These are phyloP conservation scores for Pichia sp. DNA, from an alignment of 1,139 yeast genomes.

Conservation along the genomic window DNA sequence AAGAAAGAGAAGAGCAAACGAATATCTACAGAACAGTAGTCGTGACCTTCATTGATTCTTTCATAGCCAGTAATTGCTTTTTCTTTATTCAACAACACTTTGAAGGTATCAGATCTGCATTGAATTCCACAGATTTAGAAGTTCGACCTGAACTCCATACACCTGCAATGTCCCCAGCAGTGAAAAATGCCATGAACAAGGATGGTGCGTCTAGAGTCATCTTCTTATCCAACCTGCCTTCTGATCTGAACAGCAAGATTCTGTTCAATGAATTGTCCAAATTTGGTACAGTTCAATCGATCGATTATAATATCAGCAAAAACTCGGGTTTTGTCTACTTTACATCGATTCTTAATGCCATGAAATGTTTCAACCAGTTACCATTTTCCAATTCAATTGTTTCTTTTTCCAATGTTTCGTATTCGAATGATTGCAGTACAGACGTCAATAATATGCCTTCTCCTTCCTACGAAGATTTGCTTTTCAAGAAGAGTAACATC, in stretches of 20 bases:
- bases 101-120: too few relatives aligned
- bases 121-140: too few relatives aligned
- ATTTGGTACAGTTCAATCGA: constrained; percentile 77
- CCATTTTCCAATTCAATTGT: constrained; percentile 44
- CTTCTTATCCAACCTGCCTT: constrained; percentile 66
- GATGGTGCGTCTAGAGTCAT: constrained; percentile 92
- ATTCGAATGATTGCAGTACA: constrained; percentile 57
- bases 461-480: constrained; percentile 23
- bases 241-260: constrained; percentile 37
- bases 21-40: constrained; percentile 5
- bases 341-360: constrained; percentile 73
- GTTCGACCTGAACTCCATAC: too few relatives aligned
- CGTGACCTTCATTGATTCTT: constrained; percentile 35
- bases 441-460: constrained; percentile 20
- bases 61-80: constrained; percentile 30
- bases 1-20: neutral
- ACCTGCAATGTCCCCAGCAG: constrained; percentile 19
- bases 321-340: constrained; percentile 76
- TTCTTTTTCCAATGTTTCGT: constrained; percentile 58
- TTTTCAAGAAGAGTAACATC: too few relatives aligned
- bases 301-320: constrained; percentile 66
- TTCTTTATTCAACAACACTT: too few relatives aligned
- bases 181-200: constrained; percentile 55
- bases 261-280: constrained; percentile 57
- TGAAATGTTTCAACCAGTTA: constrained; percentile 65